Base-by-base conservation (phyloP, 2,329 filamentous ascomycete genomes). In the Ophiostoma sp. region DNA sequence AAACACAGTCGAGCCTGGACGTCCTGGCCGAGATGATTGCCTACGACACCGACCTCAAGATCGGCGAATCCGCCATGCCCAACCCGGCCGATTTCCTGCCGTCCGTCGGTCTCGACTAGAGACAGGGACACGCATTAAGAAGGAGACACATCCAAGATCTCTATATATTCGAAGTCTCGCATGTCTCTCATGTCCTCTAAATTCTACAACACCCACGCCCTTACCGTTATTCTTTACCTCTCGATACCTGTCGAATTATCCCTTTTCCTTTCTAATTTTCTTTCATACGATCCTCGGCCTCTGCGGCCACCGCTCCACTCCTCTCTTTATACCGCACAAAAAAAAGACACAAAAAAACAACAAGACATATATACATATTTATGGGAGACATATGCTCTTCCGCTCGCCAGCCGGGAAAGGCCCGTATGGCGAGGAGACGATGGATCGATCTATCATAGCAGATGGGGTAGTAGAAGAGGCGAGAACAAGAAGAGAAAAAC, bases 11-110 rank as follows among this genome's bases (percentile, higher is more conserved):
- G 71, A 91, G 98, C 75, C 88, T 99, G 74, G 94, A 99, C 79
- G 89, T 98, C 75, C 88, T 99, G 72, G 95, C 95, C 73, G 92
- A 97, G 82, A 97, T 99, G 92, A 97, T 99, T 76, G 94, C 93
- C 67, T 52, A 67, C 38, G 71, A 72, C 66, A 64, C 68, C 14
- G 71, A 72, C 60, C 68, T 72, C 42, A 70, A 70, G 68, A 68
- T 70, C 38, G 67, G 69, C 68, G 68, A 71, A 12, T 65, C 67
- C 36, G 70, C 63, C n/a, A n/a, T 55, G 4, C 42, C 45, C 14
- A 68, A 69, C 63, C 60, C 67, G 45, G 65, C 68, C 41, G 70
- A 72, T 18, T 66, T 70, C 27, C 67, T 72, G 67, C 68, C 68
- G 55, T 67, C 66, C 16, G 69, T 70, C 47, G 68, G 71, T 70